Percentiles rank a stretch among this genome's conserved stretches.
Conservation (phyloP, 495 filamentous ascomycete genomes). For the Aspergillus conjunctus region DNA sequence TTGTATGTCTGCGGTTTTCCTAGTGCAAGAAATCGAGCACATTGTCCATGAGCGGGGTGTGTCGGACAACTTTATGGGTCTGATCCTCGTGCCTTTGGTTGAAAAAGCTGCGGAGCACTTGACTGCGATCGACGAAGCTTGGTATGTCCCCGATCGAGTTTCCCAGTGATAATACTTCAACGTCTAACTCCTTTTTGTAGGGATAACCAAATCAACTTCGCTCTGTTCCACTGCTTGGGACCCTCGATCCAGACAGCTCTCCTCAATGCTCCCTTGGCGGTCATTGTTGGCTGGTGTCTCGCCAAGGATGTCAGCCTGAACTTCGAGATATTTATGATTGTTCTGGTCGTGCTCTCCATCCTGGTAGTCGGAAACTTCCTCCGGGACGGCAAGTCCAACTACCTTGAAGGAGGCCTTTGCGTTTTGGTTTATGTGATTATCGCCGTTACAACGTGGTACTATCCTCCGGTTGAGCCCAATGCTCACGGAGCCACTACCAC, state of each 20-base stretch:
- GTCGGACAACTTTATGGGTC: conserved; percentile 77
- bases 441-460: conserved; percentile 56
- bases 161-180: not conserved
- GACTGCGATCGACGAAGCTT: conserved; percentile 89
- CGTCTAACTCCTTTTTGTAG: conserved; percentile 14
- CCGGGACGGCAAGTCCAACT: conserved; percentile 78
- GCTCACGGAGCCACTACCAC: not conserved
- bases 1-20: conserved; percentile 74
- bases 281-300: conserved; percentile 85
- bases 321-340: conserved; percentile 89
- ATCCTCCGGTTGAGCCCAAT: conserved; percentile 37
- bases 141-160: conserved; percentile 47
- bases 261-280: conserved; percentile 81
- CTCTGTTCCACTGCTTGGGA: conserved; percentile 85
- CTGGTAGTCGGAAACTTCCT: conserved; percentile 83
- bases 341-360: conserved; percentile 82
- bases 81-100: conserved; percentile 75
- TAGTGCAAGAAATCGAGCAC: conserved; percentile 77
- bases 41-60: conserved; percentile 66
- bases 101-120: conserved; percentile 92
- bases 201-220: conserved; percentile 72
- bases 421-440: conserved; percentile 61
- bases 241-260: conserved; percentile 88
- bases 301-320: conserved; percentile 71
- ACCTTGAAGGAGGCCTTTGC: conserved; percentile 76